Base-by-base conservation (phyloP, 768 basidiomycete species). In the Lactarius evosmus region DNA sequence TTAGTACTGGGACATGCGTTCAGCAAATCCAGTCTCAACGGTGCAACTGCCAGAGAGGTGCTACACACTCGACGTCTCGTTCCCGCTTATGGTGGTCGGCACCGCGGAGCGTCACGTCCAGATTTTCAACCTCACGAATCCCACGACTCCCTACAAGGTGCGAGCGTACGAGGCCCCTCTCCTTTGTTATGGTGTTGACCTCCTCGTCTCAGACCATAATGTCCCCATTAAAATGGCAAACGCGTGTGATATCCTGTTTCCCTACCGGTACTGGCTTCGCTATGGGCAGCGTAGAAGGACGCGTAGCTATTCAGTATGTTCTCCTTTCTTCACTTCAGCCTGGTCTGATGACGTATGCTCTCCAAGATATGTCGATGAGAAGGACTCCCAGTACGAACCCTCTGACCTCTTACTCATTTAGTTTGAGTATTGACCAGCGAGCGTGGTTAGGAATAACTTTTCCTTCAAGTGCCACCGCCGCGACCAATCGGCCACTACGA, bases 151-250 rank as follows among this genome's bases (percentile, higher is more conserved):
- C 1, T 92, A 86, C 79, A 92, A 91, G 79, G 93, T 89, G 44
- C 61, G 61, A 4, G 19, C 56, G 8, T 58, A 2, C 12, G 38
- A 38, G 9, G 2, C 49, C 14, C 27, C 27, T 27, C 12, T 33
- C 7, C 14, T 32, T 6, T 38, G 3, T 40, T 9, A 30, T 19
- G 32, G 12, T 49, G 53, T 52, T 51, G 52, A 50, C 33, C 33
- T 55, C 17, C 22, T 49, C 52, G 12, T 7, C 29, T 51, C 69
- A 96, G 92, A 87, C 84, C 27, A 87, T 93, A 65, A 76, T 78
- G 29, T 96, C 94, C 1, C 94, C 96, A 1, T 75, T 98, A 64
- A 97, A 96, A 72, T 94, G 90, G 91, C 93, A 96, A 77, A 95
- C 93, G 16, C 85, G 93, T 36, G 88, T 91, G 5, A 83, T 93